Base-by-base conservation (phyloP, 1,284 basidiomycete species). In the Pascua sp. region DNA sequence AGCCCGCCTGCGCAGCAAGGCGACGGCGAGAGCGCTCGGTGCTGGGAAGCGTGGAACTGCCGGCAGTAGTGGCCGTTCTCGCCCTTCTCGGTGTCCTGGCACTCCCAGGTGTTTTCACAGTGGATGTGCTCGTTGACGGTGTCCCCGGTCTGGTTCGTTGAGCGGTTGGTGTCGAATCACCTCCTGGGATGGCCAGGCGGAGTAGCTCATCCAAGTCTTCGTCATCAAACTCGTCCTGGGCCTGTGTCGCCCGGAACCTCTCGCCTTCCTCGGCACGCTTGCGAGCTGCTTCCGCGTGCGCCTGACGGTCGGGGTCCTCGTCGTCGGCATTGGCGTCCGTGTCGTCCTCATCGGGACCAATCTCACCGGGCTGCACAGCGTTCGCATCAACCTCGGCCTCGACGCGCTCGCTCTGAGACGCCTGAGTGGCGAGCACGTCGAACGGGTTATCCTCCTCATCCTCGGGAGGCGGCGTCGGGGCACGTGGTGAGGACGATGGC, bases 371-470 rank as follows among this genome's bases (percentile, higher is more conserved):
- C 39, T 70, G 69, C 17, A 78, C 73, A 2, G 68, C 67, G 17
- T 70, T 61, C 15, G 69, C 69, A 51, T 75, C 73, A 42, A 75
- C 67, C 13, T 76, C 73, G 4, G 57, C 53, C 41, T 73, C 67
- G 12, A 74, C 62, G 9, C 69, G 64, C 8, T 66, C 65, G 2
- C 55, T 59, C 41, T 66, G 64, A 16, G 71, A 71, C 50, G 70
- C 68, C 17, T 70, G 70, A 40, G 67, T 68, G 1, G 69, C 70
- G 16, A 66, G 57, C 8, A 61, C 47, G 13, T 71, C 68, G 51
- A 75, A 76, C 1, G 75, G 73, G 51, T 77, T 71, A 16, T 61
- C 57, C 56, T 70, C 71, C 17, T 66, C 69, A 13, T 65, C 66
- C 16, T 64, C 70, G 18, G 40, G 8, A 7, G 47, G 67, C 47